Conservation (phyloP, 2,329 filamentous ascomycete species). For the Clarireedia hainanense region DNA sequence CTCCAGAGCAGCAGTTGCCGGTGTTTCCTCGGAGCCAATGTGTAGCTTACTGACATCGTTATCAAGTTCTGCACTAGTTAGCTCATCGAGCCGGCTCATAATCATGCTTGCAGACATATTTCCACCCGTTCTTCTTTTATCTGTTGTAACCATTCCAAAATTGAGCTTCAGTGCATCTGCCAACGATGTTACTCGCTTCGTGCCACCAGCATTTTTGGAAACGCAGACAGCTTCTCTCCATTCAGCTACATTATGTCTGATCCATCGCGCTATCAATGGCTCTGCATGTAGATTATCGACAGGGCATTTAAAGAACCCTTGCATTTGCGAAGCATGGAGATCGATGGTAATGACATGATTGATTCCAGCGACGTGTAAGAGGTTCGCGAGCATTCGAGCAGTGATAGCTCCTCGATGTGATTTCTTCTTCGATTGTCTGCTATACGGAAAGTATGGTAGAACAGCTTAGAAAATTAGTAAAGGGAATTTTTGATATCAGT, state of each 20-base stretch:
- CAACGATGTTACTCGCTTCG: slow-evolving; percentile 91
- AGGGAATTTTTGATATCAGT: neutral
- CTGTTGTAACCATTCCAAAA: slow-evolving; percentile 92
- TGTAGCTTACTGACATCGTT: slow-evolving; percentile 24
- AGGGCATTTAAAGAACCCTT: slow-evolving; percentile 96
- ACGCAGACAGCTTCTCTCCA: slow-evolving; percentile 94
- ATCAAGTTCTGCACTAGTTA: slow-evolving; percentile 41
- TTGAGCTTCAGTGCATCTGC: slow-evolving; percentile 95
- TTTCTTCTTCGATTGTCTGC: slow-evolving; percentile 98
- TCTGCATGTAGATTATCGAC: slow-evolving; percentile 97
- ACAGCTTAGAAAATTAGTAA: slow-evolving; percentile 51
- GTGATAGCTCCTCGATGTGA: slow-evolving; percentile 94
- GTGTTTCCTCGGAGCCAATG: slow-evolving; percentile 16
- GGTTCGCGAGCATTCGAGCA: slow-evolving; percentile 92
- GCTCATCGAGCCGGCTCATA: slow-evolving; percentile 57
- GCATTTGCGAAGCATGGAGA: slow-evolving; percentile 96
- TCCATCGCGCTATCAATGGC: slow-evolving; percentile 92
- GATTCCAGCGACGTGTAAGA: slow-evolving; percentile 86
- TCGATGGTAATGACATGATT: slow-evolving; percentile 98
- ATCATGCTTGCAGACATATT: slow-evolving; percentile 76
- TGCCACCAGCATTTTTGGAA: slow-evolving; percentile 95
- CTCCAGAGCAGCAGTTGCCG: slow-evolving; percentile 5
- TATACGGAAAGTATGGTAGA: slow-evolving; percentile 97
- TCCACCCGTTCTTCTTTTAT: slow-evolving; percentile 53
- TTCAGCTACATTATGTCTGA: slow-evolving; percentile 74